Evolutionary conservation across 306 rosid species (phyloP), one percentile per base, ranked within the genome.

Genomic region (Sophora flavescens): DNA sequence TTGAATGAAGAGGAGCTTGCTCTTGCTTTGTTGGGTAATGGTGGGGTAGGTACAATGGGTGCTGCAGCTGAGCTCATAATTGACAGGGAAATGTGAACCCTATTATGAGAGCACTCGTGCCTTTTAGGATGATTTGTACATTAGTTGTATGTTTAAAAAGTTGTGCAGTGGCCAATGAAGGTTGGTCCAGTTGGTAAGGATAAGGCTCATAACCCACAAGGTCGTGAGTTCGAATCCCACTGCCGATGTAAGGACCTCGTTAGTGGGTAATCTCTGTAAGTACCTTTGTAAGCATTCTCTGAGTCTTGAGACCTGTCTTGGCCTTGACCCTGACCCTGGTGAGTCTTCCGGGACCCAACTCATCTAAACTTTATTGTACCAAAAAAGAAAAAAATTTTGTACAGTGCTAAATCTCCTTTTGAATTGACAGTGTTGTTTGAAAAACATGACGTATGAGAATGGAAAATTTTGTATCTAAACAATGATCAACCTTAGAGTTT

Each of bases 1-100:
- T 91, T 94, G 93, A 86, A 89, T 9, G 93, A 92, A 80, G 92
- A 87, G 68, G 93, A 92, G 77, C 97, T 95, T 86, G 97, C 98
- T 74, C 85, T 92, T 70, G 89, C 96, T 36, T 87, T 95, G 83
- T 80, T 92, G 66, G 85, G 89, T 65, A 85, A 39, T 78, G 91
- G 97, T 70, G 97, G 97, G 14, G 72, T 88, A 39, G 88, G 87
- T 38, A 75, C 97, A 6, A 87, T 95, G 93, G 98, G 96, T 3
- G 93, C 97, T 18, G 97, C 96, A 58, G 96, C 98, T 52, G 97
- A 95, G 59, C 88, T 95, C 70, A 92, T 95, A 13, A 83, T 92
- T 38, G 86, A 90, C 70, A 81, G 78, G 65, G 89, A 77, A 72
- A 57, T 56, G 72, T 94, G 72, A 84, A 69, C 69, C 15, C 61